These are phyloP conservation scores for Sanguinoderma infundibulare DNA, from an alignment of 1,284 basidiomycete species.

Conservation along the genomic window DNA sequence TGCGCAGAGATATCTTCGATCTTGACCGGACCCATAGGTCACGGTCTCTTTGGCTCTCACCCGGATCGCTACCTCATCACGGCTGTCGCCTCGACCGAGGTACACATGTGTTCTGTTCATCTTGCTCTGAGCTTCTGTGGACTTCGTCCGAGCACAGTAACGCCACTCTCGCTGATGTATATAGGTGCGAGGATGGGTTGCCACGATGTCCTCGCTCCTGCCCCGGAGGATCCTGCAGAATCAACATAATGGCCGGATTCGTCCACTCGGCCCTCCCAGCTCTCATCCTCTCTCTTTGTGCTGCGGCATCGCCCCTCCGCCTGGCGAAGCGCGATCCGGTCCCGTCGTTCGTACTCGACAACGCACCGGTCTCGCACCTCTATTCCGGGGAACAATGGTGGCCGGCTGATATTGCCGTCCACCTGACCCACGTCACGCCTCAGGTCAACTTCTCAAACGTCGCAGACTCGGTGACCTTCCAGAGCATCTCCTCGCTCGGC, in stretches of 20 bases:
- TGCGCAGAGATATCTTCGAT: not conserved
- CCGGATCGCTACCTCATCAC: not conserved
- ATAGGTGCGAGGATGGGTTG: not conserved
- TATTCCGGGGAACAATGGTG: constrained; percentile 36
- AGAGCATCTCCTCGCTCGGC: constrained; percentile 24
- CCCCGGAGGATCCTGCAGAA: constrained; percentile 4
- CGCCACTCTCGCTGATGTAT: not conserved
- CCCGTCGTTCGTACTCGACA: constrained; percentile 34
- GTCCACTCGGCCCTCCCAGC: constrained; percentile 4
- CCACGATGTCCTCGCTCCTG: not conserved
- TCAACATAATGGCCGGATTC: constrained; percentile 15
- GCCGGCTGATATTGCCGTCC: constrained; percentile 36
- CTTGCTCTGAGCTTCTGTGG: not conserved
- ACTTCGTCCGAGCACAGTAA: no score
- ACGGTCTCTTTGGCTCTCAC: not conserved
- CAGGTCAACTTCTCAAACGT: constrained; percentile 25
- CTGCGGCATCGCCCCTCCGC: constrained; percentile 9
- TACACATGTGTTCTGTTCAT: not conserved
- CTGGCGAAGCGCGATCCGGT: constrained; percentile 21
- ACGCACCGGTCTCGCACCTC: constrained; percentile 34
- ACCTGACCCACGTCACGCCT: constrained; percentile 36
- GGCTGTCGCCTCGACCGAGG: not conserved
- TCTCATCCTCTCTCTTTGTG: constrained; percentile 14
- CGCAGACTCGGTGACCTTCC: constrained; percentile 26
- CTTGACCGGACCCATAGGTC: not conserved